Evolutionary conservation across 805 yeast species (phyloP), one percentile per base, ranked within the genome.

Genomic region (Huiozyma naganishii): DNA sequence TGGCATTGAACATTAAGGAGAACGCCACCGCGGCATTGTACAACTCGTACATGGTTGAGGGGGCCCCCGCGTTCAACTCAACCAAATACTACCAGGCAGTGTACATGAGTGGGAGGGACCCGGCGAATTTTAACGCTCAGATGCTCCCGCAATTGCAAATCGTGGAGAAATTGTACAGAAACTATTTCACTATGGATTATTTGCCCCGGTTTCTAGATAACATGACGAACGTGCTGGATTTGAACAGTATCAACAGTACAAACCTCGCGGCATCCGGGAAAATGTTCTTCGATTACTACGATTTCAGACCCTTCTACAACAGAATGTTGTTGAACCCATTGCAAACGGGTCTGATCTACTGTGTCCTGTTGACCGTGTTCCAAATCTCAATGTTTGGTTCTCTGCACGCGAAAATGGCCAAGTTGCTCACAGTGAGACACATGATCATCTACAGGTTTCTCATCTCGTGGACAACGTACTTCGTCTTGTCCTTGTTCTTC

Each of bases 321-420:
- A 66, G 74, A 2, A 76, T 75, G 4, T 55, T 79, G 11, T 50
- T 72, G 35, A 88, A 87, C 0, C 87, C 89, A 7, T 61, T 77
- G 2, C 90, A 83, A 59, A 79, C 83, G 46, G 92, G 92, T 42
- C 69, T 82, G 47, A 80, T 84, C 59, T 83, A 76, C 55, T 66
- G 80, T 56, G 71, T 83, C 51, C 78, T 84, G 56, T 59, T 83
- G 43, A 76, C 90, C 4, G 80, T 83, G 57, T 80, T 83, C 72
- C 80, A 79, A 52, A 72, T 81, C 52, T 73, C 59, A 33, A 73
- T 82, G 66, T 79, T 79, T 56, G 64, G 63, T 11, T 72, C 72
- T 28, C 52, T 79, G 17, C 82, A 83, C 55, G 65, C 64, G 45
- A 55, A 61, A 5, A 67, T 80, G 32, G 71, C 77, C 0, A 64